Evolutionary conservation across 495 filamentous ascomycete species (phyloP).

Genomic region (Penicillium atrosanguineum): DNA sequence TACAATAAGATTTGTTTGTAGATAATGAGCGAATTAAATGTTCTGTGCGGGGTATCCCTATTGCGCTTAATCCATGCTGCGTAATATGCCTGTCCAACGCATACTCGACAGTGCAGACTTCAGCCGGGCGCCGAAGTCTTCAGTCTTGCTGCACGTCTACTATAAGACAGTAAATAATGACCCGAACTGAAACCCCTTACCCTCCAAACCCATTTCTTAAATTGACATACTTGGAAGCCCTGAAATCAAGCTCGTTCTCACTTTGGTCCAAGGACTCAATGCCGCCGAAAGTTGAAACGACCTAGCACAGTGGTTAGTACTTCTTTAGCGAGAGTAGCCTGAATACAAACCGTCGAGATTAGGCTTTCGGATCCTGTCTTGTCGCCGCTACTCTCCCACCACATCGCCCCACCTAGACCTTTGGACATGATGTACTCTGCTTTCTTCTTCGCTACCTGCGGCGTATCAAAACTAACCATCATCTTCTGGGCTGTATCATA

Average conservation of each 20-base stretch:
- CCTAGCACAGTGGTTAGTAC: constrained; percentile 13
- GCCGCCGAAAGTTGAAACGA: constrained; percentile 28
- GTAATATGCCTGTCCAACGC: too few species aligned
- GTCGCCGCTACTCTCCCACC: constrained; percentile 85
- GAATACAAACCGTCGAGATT: constrained; percentile 52
- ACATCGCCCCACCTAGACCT: constrained; percentile 77
- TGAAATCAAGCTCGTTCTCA: constrained; percentile 30
- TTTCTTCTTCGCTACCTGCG: constrained; percentile 59
- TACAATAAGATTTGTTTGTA: too few species aligned
- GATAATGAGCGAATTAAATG: too few species aligned
- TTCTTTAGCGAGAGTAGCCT: not conserved
- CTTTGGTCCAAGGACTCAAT: constrained; percentile 19
- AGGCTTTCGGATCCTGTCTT: constrained; percentile 54
- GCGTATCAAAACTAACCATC: constrained; percentile 74
- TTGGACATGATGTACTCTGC: constrained; percentile 58
- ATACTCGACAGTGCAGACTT: too few species aligned
- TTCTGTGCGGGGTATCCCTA: too few species aligned
- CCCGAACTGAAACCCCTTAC: too few species aligned
- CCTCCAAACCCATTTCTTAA: constrained; percentile 25
- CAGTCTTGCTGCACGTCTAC: too few species aligned
- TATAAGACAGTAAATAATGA: too few species aligned
- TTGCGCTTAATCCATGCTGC: too few species aligned
- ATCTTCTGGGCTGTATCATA: constrained; percentile 56
- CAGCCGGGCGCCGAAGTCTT: too few species aligned
- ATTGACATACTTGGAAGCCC: constrained; percentile 30